Base-by-base conservation (phyloP, 2,329 filamentous ascomycete genomes). In the Diaporthe citrichinensis region DNA sequence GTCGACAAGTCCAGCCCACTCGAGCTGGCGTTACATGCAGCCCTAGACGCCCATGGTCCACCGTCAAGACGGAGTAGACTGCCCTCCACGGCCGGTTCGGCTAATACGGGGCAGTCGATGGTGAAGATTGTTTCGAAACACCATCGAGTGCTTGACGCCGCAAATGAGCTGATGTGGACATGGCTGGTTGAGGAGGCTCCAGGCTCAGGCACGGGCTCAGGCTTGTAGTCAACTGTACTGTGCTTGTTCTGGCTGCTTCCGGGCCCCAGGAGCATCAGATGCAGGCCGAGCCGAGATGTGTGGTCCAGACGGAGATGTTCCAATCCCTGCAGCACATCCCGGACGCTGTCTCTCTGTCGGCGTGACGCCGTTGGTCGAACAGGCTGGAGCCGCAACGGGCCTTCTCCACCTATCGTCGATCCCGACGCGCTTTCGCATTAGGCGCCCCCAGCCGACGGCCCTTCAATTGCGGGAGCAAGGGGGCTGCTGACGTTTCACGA, bases 41-140 rank as follows among this genome's bases (percentile, higher is more conserved):
- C 65, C 65, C 49, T 69, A 55, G 65, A 55, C 65, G 65, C 65
- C 71, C 71, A 12, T 62, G 71, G 17, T 34, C 71, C 71, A 51
- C 71, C 58, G n/a, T 55, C 44, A 44, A 55, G 49, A 53, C 71
- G 46, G 71, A 62, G 34, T 41, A 53, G 34, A 73, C 39, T 57
- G 58, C 71, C 71, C 6, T 46, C 61, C 57, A 8, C 31, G 71
- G 49, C 58, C 36, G 46, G 39, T 62, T 51, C 59, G 71, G 71
- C 34, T 41, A 62, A 62, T 9, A 36, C 44, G 36, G 57, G 62
- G 62, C 44, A 51, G 28, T 51, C 62, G 44, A 53, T 74, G 72
- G 71, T 59, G 65, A 53, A 41, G 34, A 61, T 65, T 65, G 75
- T 75, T 76, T 76, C 75, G 69, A 76, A 76, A 73, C 69, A 67